A percentile compares a stretch with the other conserved stretches of the same genome.
phyloP scores from a whole-genome alignment of 345 rosid species.

The Rhodamnia argentea region DNA sequence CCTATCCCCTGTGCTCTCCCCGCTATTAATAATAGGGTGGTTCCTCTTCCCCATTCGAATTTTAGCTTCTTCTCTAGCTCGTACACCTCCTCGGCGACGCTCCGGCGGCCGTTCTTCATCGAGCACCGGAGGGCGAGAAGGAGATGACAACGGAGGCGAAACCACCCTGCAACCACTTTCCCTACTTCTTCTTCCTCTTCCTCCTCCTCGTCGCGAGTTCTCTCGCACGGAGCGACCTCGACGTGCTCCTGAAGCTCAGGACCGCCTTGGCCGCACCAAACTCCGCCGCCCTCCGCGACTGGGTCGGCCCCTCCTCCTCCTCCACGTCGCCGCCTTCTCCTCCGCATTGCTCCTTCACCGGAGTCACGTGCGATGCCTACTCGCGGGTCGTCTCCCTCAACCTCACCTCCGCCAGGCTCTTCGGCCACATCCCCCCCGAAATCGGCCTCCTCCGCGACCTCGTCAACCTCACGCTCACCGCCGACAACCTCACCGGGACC shows the following conservation, averaged over 20 bases:
- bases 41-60: not conserved
- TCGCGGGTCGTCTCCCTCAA: conserved; percentile 52
- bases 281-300: conserved; percentile 54
- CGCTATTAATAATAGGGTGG: not conserved
- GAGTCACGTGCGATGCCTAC: conserved; percentile 51
- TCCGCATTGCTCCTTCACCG: conserved; percentile 75
- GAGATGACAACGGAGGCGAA: not conserved
- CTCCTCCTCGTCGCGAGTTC: conserved; percentile 12
- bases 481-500: conserved; percentile 37
- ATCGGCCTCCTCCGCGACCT: conserved; percentile 52
- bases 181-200: conserved; percentile 1
- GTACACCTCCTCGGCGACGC: not conserved
- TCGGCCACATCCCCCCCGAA: conserved; percentile 56
- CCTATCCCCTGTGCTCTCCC: not conserved
- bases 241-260: conserved; percentile 55
- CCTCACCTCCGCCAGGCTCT: conserved; percentile 34
- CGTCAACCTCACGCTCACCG: conserved; percentile 48
- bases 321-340: conserved; percentile 26
- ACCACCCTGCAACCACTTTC: not conserved
- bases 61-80: not conserved
- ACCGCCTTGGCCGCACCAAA: conserved; percentile 43
- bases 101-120: not conserved
- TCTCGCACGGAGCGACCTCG: conserved; percentile 34
- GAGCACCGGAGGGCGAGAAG: not conserved
- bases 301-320: conserved; percentile 30